A percentile compares a stretch with the other conserved stretches of the same genome.
Evolutionary conservation across 345 rosid species (phyloP).

Genomic region (Laguncularia racemosa): DNA sequence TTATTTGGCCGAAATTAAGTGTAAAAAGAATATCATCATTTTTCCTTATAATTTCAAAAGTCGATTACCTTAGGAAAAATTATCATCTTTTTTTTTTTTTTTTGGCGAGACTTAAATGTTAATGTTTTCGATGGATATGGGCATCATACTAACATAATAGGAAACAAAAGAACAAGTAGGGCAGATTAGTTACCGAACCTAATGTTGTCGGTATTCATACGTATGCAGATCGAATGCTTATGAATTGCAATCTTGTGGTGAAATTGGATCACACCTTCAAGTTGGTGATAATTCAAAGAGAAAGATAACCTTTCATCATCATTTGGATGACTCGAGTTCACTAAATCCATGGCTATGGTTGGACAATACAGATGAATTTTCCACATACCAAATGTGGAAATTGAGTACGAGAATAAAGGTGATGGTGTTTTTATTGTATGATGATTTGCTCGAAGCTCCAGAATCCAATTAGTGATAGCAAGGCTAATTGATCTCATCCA

Average conservation of each 20-base stretch:
- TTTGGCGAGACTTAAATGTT: too few relatives aligned
- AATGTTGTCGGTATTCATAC: slow-evolving; percentile 64
- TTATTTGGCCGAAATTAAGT: background rate
- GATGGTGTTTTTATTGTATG: slow-evolving; percentile 49
- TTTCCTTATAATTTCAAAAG: background rate
- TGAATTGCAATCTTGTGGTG: slow-evolving; percentile 42
- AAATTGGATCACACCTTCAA: slow-evolving; percentile 79
- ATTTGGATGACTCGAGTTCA: slow-evolving; percentile 36
- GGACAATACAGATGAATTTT: slow-evolving; percentile 83
- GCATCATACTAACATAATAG: background rate
- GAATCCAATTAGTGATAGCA: slow-evolving; percentile 74
- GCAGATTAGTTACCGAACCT: slow-evolving; percentile 29
- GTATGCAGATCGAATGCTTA: slow-evolving; percentile 54
- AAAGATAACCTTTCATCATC: slow-evolving; percentile 55
- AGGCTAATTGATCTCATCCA: slow-evolving; percentile 89
- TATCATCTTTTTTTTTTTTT: too few relatives aligned
- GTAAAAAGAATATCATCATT: background rate
- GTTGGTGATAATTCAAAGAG: slow-evolving; percentile 80
- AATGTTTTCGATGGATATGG: too few relatives aligned
- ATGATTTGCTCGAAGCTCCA: slow-evolving; percentile 32
- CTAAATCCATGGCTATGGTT: slow-evolving; percentile 66
- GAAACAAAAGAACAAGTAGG: background rate
- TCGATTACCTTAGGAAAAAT: too few relatives aligned
- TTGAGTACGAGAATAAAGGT: slow-evolving; percentile 62
- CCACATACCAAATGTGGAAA: slow-evolving; percentile 66